Conservation (phyloP, 257 asterid genomes). For the Solanum chmielewskii region DNA sequence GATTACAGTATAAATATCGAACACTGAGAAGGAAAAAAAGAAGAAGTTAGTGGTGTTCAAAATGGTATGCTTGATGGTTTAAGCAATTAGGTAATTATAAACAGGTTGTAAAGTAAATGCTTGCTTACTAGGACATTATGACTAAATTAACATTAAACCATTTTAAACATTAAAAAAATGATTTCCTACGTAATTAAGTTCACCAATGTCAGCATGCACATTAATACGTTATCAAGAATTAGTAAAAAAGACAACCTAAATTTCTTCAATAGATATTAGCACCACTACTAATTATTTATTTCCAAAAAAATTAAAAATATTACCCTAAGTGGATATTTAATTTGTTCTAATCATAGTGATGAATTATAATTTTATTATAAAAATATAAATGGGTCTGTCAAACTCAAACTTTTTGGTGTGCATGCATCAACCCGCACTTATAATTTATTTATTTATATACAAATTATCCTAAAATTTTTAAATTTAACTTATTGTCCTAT, state of each 20-base stretch:
- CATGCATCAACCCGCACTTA: not conserved
- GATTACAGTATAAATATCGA: too few relatives aligned
- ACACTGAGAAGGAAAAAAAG: fast-evolving
- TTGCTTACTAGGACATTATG: not conserved
- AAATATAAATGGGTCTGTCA: not conserved
- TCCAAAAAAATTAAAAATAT: not conserved
- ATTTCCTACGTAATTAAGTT: not conserved
- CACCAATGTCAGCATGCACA: not conserved
- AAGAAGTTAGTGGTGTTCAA: not conserved
- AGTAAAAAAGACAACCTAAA: not conserved
- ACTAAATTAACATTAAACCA: not conserved
- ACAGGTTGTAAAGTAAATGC: not conserved
- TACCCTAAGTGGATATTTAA: not conserved
- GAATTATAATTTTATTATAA: not conserved
- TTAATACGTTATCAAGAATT: not conserved
- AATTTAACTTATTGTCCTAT: not conserved
- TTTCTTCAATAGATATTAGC: not conserved
- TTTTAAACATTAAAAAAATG: not conserved
- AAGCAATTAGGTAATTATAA: not conserved
- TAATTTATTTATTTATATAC: not conserved
- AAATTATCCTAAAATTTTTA: not conserved
- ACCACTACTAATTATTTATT: not conserved
- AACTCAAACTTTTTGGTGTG: not conserved
- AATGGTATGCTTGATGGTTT: not conserved
- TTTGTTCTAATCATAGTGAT: not conserved